Percentiles rank a stretch among this genome's conserved stretches.
These are phyloP conservation scores for Epichloe sp. DNA, from an alignment of 2,329 filamentous ascomycete genomes.

Conservation along the genomic window DNA sequence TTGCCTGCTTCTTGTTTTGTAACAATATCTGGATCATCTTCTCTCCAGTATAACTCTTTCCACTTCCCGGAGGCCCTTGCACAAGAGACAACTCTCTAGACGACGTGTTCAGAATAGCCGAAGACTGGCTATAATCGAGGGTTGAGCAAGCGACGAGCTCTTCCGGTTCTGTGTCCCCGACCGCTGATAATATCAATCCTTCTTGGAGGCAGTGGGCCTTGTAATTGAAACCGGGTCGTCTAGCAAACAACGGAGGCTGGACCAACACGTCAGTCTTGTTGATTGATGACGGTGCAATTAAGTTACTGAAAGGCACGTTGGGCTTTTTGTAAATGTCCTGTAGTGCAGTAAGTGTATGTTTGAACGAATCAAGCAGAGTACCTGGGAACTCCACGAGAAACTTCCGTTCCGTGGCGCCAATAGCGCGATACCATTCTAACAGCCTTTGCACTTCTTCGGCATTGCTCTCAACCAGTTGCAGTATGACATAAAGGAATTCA, in stretches of 20 bases:
- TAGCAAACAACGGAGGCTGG: constrained; percentile 37
- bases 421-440: constrained; percentile 16
- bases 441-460: constrained; percentile 10
- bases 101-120: constrained; percentile 39
- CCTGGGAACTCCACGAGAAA: constrained; percentile 49
- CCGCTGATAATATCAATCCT: constrained; percentile 13
- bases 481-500: constrained; percentile 16
- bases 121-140: constrained; percentile 39
- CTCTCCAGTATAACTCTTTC: constrained; percentile 50
- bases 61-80: constrained; percentile 59
- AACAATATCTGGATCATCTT: constrained; percentile 44
- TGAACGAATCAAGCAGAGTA: constrained; percentile 43
- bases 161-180: constrained; percentile 8
- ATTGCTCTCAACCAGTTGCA: constrained; percentile 16
- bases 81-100: constrained; percentile 43
- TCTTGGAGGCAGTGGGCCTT: constrained; percentile 22
- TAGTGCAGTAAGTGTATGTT: constrained; percentile 40
- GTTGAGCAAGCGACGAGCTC: constrained; percentile 22
- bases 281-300: constrained; percentile 24
- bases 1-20: constrained; percentile 22
- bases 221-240: constrained; percentile 34
- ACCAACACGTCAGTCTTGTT: constrained; percentile 14
- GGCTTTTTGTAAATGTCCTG: constrained; percentile 34
- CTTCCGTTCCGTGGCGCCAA: constrained; percentile 6
- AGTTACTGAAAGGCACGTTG: constrained; percentile 34